Evolutionary conservation across 2,329 filamentous ascomycete genomes (phyloP), one percentile per base, ranked within the genome.

Genomic region (Microdochium nivale): DNA sequence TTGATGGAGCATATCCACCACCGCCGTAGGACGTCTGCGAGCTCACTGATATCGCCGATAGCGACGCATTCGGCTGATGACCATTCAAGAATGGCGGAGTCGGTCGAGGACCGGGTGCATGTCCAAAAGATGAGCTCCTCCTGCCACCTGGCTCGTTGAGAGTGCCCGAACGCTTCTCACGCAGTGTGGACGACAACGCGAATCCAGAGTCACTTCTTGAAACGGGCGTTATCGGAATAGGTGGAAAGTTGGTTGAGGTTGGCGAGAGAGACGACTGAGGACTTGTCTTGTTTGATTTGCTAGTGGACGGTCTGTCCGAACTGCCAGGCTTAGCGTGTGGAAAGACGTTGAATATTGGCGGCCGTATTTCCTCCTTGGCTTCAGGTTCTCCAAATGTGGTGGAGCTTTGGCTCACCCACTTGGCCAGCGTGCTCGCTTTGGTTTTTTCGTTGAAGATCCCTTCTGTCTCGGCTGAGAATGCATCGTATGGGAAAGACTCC

Each of bases 121-220:
- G 59, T 89, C 88, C 63, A 68, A 96, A 95, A 1, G 91, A 95
- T n/a, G 91, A 95, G 71, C 91, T 96, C 58, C 92, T 83, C 54
- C 91, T 82, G n/a, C 87, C 87, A 57, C 78, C 72, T 56, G 70
- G 52, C 21, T 86, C 82, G 61, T 94, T 88, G 59, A 97, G 96
- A 65, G 96, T 90, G 1, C 88, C 91, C 2, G 94, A 97, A 49
- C 92, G 83, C 73, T 97, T 99, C 70, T 97, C 94, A 30, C 90
- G 84, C 52, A 99, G 74, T 3, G 89, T 95, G 19, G 88, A 83
- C 56, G 91, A 86, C 52, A 96, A 74, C 33, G 89, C 88, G 67
- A 94, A 95, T 1, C 90, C 92, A 3, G 92, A 96, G 64, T 99
- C 94, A 62, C 87, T 95, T 16, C 90, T 81, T 5, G 90, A 95